Evolutionary conservation across 176 grass and related monocot species (phyloP).

Genomic region (Panicum miliaceum): DNA sequence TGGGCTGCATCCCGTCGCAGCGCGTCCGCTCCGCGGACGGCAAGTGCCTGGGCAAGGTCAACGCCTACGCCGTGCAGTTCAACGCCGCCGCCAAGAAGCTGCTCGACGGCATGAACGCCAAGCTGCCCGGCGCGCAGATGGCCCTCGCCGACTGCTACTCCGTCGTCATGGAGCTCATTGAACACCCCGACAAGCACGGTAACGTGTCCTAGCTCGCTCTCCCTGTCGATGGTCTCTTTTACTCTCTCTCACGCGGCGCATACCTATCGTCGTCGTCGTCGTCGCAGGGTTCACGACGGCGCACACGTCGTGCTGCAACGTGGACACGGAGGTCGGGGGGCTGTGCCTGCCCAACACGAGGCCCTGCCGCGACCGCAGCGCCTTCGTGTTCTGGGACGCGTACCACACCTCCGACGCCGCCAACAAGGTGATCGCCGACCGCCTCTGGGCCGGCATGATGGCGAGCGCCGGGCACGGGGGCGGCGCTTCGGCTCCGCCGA

Average conservation of each 20-base stretch:
- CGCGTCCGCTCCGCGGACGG: slow-evolving; percentile 56
- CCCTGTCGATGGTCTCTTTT: too few species aligned
- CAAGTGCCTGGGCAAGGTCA: slow-evolving; percentile 61
- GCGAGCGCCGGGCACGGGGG: background rate
- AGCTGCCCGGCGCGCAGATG: slow-evolving; percentile 74
- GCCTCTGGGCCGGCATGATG: slow-evolving; percentile 58
- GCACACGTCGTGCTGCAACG: slow-evolving; percentile 88
- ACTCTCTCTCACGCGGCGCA: background rate
- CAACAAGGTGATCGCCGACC: slow-evolving; percentile 77
- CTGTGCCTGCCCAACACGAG: slow-evolving; percentile 78
- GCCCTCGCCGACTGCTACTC: slow-evolving; percentile 65
- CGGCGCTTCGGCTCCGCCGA: slow-evolving; percentile 5
- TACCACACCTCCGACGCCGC: slow-evolving; percentile 95
- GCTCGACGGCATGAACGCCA: slow-evolving; percentile 58
- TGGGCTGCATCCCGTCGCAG: slow-evolving; percentile 94
- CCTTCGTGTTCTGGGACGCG: slow-evolving; percentile 95
- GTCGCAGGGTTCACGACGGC: slow-evolving; percentile 73
- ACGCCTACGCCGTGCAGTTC: slow-evolving; percentile 71
- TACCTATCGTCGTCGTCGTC: too few species aligned
- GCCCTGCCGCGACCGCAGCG: slow-evolving; percentile 71
- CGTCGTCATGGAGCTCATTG: slow-evolving; percentile 87
- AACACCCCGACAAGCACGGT: slow-evolving; percentile 71
- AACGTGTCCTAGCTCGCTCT: background rate
- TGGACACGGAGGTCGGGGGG: slow-evolving; percentile 74
- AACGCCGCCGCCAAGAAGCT: slow-evolving; percentile 75